A percentile compares a stretch with the other conserved stretches of the same genome.
Conservation (phyloP, 306 rosid species). For the Quercus variabilis region DNA sequence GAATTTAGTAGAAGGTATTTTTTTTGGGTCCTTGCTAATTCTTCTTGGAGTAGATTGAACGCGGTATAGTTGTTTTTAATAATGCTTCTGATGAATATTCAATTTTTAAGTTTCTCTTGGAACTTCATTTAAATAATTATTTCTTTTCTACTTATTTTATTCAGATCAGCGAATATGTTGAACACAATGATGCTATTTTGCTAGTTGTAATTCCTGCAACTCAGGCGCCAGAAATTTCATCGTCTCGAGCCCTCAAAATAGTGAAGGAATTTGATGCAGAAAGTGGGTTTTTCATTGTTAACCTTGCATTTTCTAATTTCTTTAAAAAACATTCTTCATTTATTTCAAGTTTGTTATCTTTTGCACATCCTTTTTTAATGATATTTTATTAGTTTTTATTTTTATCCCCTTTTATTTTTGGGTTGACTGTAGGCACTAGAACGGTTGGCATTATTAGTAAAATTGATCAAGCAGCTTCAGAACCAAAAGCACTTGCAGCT, state of each 20-base stretch:
- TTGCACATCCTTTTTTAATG: no score
- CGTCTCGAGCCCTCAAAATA: constrained; percentile 74
- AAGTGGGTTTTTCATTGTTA: constrained; percentile 37
- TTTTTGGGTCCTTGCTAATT: no score
- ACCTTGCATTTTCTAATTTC: no score
- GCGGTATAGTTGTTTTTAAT: no score
- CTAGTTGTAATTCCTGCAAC: constrained; percentile 83
- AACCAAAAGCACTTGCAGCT: constrained; percentile 87
- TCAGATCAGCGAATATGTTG: constrained; percentile 86
- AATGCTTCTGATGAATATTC: no score
- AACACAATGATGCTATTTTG: constrained; percentile 92
- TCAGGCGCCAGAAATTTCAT: constrained; percentile 86
- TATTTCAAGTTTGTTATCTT: no score
- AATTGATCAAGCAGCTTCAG: constrained; percentile 92
- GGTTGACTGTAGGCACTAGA: constrained; percentile 65
- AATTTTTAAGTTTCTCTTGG: no score
- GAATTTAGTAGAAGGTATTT: no score
- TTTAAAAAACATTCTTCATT: no score
- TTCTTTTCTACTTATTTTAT: constrained; percentile 28
- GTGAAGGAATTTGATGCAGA: constrained; percentile 90
- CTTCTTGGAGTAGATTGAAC: no score
- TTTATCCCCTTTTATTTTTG: constrained; percentile 10
- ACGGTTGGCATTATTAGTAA: constrained; percentile 87
- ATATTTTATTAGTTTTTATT: background rate
- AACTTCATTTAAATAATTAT: background rate